Conservation (phyloP, 176 grass and related monocot species). For the Rhipidocladum racemiflorum region DNA sequence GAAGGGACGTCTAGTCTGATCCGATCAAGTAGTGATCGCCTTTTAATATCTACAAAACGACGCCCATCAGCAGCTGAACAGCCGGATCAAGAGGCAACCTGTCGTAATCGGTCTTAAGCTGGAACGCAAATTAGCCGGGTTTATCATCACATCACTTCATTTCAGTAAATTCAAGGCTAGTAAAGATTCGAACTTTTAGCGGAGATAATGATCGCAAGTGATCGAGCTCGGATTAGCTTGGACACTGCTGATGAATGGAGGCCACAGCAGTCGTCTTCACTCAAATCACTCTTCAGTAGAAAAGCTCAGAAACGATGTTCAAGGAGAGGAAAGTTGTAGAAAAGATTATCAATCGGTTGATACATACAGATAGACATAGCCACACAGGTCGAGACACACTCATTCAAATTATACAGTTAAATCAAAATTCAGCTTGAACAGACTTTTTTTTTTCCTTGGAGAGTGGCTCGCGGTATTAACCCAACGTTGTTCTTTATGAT, state of each 20-base stretch:
- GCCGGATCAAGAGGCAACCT: not conserved
- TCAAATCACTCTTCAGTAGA: not conserved
- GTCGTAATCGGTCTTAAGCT: not conserved
- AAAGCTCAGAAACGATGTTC: not conserved
- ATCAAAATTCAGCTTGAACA: not conserved
- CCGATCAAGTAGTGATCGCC: not conserved
- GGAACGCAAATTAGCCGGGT: not conserved
- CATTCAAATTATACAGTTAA: not conserved
- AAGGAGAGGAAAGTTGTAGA: not conserved
- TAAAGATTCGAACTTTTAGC: too few species aligned
- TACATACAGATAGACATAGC: too few species aligned
- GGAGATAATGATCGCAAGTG: not conserved
- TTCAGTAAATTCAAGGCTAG: not conserved
- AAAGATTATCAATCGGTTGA: not conserved
- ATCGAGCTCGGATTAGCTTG: not conserved
- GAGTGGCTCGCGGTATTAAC: not conserved
- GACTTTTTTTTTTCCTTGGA: too few species aligned
- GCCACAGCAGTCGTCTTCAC: not conserved
- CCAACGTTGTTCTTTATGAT: not conserved
- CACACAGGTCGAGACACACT: too few species aligned
- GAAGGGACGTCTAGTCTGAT: slow-evolving; percentile 4
- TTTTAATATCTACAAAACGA: not conserved
- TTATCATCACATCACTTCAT: not conserved
- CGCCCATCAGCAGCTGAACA: not conserved
- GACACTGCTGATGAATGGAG: not conserved